A percentile compares a stretch with the other conserved stretches of the same genome.
Conservation (phyloP, 2,329 filamentous ascomycete genomes). For the Camptophora hylomeconis region DNA sequence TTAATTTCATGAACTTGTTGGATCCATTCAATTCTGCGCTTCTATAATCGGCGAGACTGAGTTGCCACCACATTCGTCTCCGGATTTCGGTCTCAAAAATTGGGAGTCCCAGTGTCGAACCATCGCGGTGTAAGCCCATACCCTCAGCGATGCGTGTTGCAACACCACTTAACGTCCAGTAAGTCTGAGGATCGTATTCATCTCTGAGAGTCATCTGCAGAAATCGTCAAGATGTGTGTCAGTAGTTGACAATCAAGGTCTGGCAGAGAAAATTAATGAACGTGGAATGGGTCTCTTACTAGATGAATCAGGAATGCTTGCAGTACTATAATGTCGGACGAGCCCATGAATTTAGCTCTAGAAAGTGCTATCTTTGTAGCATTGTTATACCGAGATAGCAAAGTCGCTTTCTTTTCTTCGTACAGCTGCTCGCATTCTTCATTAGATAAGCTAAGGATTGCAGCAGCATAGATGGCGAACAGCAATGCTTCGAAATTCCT, state of each 20-base stretch:
- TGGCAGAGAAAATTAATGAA: constrained; percentile 35
- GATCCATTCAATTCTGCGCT: constrained; percentile 22
- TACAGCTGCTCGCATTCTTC: constrained; percentile 35
- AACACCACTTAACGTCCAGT: constrained; percentile 31
- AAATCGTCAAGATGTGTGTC: constrained; percentile 13
- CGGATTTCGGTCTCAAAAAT: constrained; percentile 38
- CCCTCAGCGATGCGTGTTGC: constrained; percentile 28
- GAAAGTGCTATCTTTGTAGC: constrained; percentile 51
- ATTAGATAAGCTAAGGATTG: constrained; percentile 34
- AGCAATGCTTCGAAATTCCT: constrained; percentile 38
- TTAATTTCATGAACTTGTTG: constrained; percentile 11
- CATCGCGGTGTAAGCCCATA: constrained; percentile 30
- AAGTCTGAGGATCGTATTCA: constrained; percentile 30
- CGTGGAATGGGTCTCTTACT: constrained; percentile 33
- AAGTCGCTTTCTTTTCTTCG: constrained; percentile 36
- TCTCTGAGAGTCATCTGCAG: constrained; percentile 34
- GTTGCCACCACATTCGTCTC: constrained; percentile 25
- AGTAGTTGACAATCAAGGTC: constrained; percentile 25
- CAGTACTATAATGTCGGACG: constrained; percentile 47
- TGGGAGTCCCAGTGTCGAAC: constrained; percentile 30
- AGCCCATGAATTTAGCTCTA: constrained; percentile 48
- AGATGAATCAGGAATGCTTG: constrained; percentile 52
- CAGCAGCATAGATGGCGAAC: constrained; percentile 47
- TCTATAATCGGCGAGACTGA: constrained; percentile 34
- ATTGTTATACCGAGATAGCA: constrained; percentile 46